Evolutionary conservation across 2,329 filamentous ascomycete species (phyloP).

Genomic region (Xylaria sp.): DNA sequence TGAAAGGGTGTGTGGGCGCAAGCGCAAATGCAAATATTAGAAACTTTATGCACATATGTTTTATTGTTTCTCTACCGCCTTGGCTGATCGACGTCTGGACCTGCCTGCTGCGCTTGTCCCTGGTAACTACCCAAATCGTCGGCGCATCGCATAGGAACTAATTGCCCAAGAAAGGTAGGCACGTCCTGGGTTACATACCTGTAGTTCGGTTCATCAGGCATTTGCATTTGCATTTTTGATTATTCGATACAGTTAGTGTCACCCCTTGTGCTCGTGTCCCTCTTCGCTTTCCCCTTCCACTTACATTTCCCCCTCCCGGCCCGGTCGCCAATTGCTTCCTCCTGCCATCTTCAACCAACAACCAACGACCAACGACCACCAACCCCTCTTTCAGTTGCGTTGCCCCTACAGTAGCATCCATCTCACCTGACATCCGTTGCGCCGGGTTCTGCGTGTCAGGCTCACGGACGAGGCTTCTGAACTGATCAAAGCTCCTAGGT

Average conservation of each 20-base stretch:
- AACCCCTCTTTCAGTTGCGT: slow-evolving; percentile 4
- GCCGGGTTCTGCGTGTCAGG: slow-evolving; percentile 17
- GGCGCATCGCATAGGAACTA: neutral
- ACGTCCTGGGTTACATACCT: too few relatives aligned
- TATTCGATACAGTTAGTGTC: neutral
- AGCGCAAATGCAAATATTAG: too few relatives aligned
- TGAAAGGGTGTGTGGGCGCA: neutral
- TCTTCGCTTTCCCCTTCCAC: neutral
- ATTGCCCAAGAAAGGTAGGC: neutral
- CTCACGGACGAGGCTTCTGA: slow-evolving; percentile 20
- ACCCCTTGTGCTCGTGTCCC: neutral
- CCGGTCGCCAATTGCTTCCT: slow-evolving; percentile 30
- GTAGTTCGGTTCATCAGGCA: neutral
- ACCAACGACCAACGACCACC: neutral
- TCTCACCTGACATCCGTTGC: slow-evolving; percentile 31
- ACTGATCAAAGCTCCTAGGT: neutral
- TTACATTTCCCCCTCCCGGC: slow-evolving; percentile 13
- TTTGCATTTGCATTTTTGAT: neutral
- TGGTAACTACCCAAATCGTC: neutral
- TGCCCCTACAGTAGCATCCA: slow-evolving; percentile 1
- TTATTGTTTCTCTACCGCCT: neutral
- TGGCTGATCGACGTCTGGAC: slow-evolving; percentile 1
- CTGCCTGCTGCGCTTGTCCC: neutral
- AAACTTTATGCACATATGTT: neutral
- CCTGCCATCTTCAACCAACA: slow-evolving; percentile 9